These are phyloP conservation scores for Crucibulum laeve DNA, from an alignment of 768 basidiomycete species.

Conservation along the genomic window DNA sequence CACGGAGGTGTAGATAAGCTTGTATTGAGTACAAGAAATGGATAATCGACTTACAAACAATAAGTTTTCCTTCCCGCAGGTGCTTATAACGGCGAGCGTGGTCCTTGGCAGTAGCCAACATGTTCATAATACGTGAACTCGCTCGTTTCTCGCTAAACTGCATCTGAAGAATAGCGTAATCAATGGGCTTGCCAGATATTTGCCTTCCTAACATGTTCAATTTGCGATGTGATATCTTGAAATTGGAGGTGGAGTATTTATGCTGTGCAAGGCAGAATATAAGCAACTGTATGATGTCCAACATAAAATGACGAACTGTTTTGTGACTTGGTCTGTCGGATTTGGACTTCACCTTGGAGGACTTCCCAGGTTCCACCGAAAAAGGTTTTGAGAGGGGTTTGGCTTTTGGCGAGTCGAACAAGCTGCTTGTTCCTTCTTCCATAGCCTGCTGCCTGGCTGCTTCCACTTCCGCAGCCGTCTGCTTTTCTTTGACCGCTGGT, in stretches of 20 bases:
- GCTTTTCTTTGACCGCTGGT: conserved; percentile 41
- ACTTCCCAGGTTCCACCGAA: too few species aligned
- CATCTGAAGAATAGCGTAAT: conserved; percentile 96
- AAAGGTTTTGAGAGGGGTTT: too few species aligned
- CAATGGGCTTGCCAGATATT: conserved; percentile 87
- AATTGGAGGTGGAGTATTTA: conserved; percentile 88
- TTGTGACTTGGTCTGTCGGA: background rate
- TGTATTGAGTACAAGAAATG: conserved; percentile 1
- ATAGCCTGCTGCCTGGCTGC: conserved; percentile 40
- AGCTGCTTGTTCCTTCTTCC: conserved; percentile 38
- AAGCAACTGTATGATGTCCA: background rate
- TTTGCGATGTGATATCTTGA: conserved; percentile 93
- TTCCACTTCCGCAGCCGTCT: conserved; percentile 38
- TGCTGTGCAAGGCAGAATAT: conserved; percentile 47
- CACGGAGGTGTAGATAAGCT: conserved; percentile 2
- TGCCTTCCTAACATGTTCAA: conserved; percentile 85
- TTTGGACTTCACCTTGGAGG: background rate
- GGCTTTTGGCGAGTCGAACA: conserved; percentile 36
- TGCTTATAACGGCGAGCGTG: conserved; percentile 79
- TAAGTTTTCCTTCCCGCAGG: conserved; percentile 63
- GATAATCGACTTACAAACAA: conserved; percentile 64
- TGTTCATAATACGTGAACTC: conserved; percentile 80
- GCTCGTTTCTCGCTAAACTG: conserved; percentile 93
- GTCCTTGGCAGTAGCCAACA: conserved; percentile 82
- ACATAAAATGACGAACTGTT: background rate